Evolutionary conservation across 148 eudicot genomes (phyloP).

Genomic region (Persicaria tinctoria): DNA sequence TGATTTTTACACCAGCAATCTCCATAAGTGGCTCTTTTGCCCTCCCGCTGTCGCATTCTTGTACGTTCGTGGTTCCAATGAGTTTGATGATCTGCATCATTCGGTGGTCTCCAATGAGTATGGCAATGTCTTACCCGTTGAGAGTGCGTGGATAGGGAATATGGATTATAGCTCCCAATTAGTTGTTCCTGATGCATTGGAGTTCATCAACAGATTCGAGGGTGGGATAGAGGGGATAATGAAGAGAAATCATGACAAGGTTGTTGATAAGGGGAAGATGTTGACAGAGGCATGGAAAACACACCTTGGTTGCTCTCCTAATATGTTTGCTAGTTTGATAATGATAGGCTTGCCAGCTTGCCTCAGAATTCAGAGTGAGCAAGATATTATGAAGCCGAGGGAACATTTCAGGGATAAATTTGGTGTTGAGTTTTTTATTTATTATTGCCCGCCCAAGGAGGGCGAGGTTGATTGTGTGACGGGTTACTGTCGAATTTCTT

Average conservation of each 20-base stretch:
- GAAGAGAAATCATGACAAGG: conserved; percentile 72
- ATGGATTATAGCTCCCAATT: conserved; percentile 82
- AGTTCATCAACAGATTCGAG: conserved; percentile 70
- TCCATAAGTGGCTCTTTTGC: conserved; percentile 92
- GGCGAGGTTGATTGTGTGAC: conserved; percentile 55
- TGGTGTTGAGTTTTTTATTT: conserved; percentile 75
- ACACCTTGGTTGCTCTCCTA: conserved; percentile 57
- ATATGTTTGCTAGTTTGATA: conserved; percentile 79
- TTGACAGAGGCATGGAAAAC: conserved; percentile 76
- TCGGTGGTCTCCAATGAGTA: conserved; percentile 85
- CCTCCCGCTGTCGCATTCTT: conserved; percentile 83
- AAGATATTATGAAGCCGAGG: conserved; percentile 58
- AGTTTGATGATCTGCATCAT: conserved; percentile 51
- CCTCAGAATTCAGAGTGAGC: conserved; percentile 55
- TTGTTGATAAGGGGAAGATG: conserved; percentile 79
- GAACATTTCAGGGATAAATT: conserved; percentile 59
- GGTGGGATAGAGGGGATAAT: conserved; percentile 87
- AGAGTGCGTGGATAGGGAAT: conserved; percentile 87
- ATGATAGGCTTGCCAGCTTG: conserved; percentile 79
- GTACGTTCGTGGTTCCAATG: conserved; percentile 46
- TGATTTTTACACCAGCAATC: conserved; percentile 79
- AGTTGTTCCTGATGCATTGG: conserved; percentile 67
- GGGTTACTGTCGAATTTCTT: conserved; percentile 90
- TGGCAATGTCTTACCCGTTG: conserved; percentile 73
- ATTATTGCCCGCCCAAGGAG: conserved; percentile 52